Evolutionary conservation across 495 filamentous ascomycete genomes (phyloP), one percentile per base, ranked within the genome.

Genomic region (Tuber borchii): DNA sequence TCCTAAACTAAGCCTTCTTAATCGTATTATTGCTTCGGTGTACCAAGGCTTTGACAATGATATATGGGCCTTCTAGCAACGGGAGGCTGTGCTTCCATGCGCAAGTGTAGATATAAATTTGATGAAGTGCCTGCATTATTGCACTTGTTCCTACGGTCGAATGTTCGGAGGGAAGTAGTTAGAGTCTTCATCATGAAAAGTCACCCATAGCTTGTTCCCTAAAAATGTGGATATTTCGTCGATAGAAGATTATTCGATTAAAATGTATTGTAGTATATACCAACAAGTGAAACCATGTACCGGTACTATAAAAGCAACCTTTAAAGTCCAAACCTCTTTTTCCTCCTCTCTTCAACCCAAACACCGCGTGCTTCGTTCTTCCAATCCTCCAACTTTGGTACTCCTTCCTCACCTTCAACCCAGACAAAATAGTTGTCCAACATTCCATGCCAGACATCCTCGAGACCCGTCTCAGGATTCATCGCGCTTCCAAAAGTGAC

Each of bases 391-490:
- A 79, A 71, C 43, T 69, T 73, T 4, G 78, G 78, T 65, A 79
- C 73, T 12, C 73, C 78, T 42, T 71, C 69, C 31, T 78, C 73
- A 40, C 70, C 77, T 22, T 51, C 48, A 42, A 82, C 71, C 81
- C 81, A 82, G 48, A 74, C 69, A 26, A 80, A 69, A 8, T 72
- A 79, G 12, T 79, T 77, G 20, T 42, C 72, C 34, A 75, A 77
- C 77, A 82, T 82, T 14, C 81, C 80, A 56, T 82, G 81, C 81
- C 81, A 82, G 42, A 80, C 42, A 70, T 82, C 77, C 73, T 79
- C 73, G 46, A 77, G 43, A 9, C 80, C 73, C 43, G 80, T 82
- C 45, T 82, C 76, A 6, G 74, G 75, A 70, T 82, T 77, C 9
- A 76, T 71, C 0, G 73, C 81, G 12, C 75, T 78, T 44, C 56